phyloP scores from a whole-genome alignment of 441 rosid genomes.

The Erysimum cheiri region DNA sequence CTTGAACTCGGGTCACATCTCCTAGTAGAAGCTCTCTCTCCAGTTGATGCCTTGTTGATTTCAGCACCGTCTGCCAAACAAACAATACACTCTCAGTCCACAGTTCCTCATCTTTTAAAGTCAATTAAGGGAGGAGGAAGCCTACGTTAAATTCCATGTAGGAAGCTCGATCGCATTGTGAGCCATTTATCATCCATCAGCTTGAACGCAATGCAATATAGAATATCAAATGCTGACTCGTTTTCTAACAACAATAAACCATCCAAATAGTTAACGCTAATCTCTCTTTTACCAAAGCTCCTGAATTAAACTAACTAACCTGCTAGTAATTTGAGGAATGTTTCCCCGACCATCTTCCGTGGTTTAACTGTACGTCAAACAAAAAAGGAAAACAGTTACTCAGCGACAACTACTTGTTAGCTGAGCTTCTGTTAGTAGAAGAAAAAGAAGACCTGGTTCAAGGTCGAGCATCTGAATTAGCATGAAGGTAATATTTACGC shows the following conservation, averaged over 20 bases:
- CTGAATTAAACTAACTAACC: not conserved
- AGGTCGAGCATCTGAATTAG: slow-evolving; percentile 89
- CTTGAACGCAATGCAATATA: slow-evolving; percentile 34
- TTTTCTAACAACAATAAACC: slow-evolving; percentile 14
- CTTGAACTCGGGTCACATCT: slow-evolving; percentile 66
- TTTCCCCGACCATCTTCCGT: slow-evolving; percentile 34
- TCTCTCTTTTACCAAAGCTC: not conserved
- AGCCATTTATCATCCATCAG: slow-evolving; percentile 36
- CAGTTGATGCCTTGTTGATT: slow-evolving; percentile 76
- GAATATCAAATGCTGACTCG: slow-evolving; percentile 33
- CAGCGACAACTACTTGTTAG: not conserved
- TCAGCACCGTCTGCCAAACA: slow-evolving; percentile 71
- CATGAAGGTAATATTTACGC: slow-evolving; percentile 86
- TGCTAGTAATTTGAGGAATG: slow-evolving; percentile 28
- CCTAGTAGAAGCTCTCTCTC: slow-evolving; percentile 84
- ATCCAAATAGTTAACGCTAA: not conserved
- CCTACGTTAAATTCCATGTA: slow-evolving; percentile 38
- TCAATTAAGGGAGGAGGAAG: not conserved
- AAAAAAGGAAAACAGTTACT: not conserved
- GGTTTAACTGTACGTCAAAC: slow-evolving; percentile 37
- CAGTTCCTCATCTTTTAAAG: not conserved
- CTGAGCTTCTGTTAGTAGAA: not conserved
- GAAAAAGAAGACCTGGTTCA: slow-evolving; percentile 64
- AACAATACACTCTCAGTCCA: not conserved
- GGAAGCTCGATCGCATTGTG: slow-evolving; percentile 30